Percentiles rank a stretch among this genome's conserved stretches.
Evolutionary conservation across 2,329 filamentous ascomycete genomes (phyloP).

Genomic region (Nigrospora sphaerica): DNA sequence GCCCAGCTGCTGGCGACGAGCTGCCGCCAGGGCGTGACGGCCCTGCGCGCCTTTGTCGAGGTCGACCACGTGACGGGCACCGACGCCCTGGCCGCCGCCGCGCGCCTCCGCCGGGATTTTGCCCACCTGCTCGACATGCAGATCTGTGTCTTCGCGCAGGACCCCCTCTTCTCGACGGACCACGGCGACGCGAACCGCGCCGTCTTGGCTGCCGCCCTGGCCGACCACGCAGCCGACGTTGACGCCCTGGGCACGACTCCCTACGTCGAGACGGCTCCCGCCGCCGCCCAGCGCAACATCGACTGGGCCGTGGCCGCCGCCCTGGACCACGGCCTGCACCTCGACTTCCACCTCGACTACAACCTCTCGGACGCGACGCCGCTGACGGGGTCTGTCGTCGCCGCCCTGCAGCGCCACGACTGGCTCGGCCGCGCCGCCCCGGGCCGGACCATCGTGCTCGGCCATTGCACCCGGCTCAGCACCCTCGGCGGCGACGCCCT

Average conservation of each 20-base stretch:
- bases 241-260: conserved; percentile 61
- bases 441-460: conserved; percentile 48
- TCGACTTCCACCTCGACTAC: conserved; percentile 70
- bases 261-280: conserved; percentile 54
- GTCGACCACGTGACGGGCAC: conserved; percentile 53
- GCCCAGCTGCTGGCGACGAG: conserved; percentile 60
- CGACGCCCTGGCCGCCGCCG: conserved; percentile 39
- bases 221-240: conserved; percentile 27
- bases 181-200: conserved; percentile 41
- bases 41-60: conserved; percentile 66
- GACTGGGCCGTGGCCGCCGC: conserved; percentile 54
- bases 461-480: conserved; percentile 62
- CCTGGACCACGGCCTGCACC: conserved; percentile 40
- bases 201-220: conserved; percentile 30
- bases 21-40: conserved; percentile 56
- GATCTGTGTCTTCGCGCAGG: conserved; percentile 65
- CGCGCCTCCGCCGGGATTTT: conserved; percentile 49
- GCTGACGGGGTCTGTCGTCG: conserved; percentile 47
- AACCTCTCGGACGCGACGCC: conserved; percentile 40
- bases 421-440: conserved; percentile 38
- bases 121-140: conserved; percentile 50
- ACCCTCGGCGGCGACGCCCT: conserved; percentile 45
- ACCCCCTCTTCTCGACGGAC: conserved; percentile 54
- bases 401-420: conserved; percentile 35
- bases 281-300: conserved; percentile 48